Evolutionary conservation across 1,284 basidiomycete species (phyloP), one percentile per base, ranked within the genome.

Genomic region (Microbotryum saponariae): DNA sequence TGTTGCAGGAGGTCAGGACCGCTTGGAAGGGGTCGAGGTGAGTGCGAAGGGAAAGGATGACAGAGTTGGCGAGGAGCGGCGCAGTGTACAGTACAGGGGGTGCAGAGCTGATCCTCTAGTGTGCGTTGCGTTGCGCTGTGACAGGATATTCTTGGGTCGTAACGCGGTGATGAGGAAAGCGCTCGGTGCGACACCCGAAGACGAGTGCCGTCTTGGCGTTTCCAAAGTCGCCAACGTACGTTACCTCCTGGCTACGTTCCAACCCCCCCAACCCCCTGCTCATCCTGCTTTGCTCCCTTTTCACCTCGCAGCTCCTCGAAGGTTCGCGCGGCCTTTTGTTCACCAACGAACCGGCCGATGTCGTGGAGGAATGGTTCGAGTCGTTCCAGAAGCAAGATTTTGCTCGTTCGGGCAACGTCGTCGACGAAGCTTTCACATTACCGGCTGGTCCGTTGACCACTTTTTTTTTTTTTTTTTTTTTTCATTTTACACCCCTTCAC

Each of bases 131-230:
- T 25, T 25, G 25, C 3, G n/a, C n/a, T n/a, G n/a, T n/a, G 27
- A 18, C 64, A 73, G 92, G 70, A 86, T 98, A 79, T 94, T 94
- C 76, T 91, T 96, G 78, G 94, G 91, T 46, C 83, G 88, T 73
- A 86, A 88, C 68, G 87, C 89, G 44, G 90, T 98, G 51, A 91
- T 98, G 87, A 89, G 91, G 49, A 93, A 93, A 76, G 94, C 91
- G 51, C 80, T 99, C n/a, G 94, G 94, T 6, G 83, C 84, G 58
- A 87, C 88, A 8, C 81, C 83, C 48, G 93, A 91, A 77, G 87
- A 89, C 66, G 96, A 97, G 78, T 85, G 93, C 74, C 81, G 84
- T 65, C 78, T 82, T 64, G 93, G 91, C 6, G 76, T 97, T 52
- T 82, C 86, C 70, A 84, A 87, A 73, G 81, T 98, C 57, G 85